A percentile compares a stretch with the other conserved stretches of the same genome.
Evolutionary conservation across 1,284 basidiomycete genomes (phyloP).

Genomic region (Cystobasidium slooffiae): DNA sequence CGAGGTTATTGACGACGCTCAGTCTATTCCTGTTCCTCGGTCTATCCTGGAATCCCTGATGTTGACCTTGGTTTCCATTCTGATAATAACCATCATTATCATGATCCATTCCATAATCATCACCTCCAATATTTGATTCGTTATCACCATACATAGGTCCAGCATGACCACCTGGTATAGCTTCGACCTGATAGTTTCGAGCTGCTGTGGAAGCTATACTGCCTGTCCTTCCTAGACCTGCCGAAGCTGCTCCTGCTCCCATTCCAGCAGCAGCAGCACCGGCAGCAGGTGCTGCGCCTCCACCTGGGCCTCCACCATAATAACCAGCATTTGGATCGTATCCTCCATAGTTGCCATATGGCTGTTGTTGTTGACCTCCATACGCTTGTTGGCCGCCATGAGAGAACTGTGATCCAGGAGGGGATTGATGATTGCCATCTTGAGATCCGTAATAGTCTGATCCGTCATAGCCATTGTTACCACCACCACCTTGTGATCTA

Average conservation of each 20-base stretch:
- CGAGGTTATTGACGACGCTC: slow-evolving; percentile 41
- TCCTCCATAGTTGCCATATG: slow-evolving; percentile 15
- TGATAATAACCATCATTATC: slow-evolving; percentile 8
- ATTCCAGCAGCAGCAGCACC: slow-evolving; percentile 9
- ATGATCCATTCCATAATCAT: neutral
- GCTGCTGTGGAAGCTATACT: slow-evolving; percentile 41
- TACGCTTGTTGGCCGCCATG: slow-evolving; percentile 25
- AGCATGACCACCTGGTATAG: slow-evolving; percentile 23
- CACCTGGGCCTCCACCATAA: slow-evolving; percentile 4
- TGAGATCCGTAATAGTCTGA: slow-evolving; percentile 26
- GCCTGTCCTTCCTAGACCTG: slow-evolving; percentile 35
- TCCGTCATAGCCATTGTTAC: slow-evolving; percentile 12
- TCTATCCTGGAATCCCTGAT: slow-evolving; percentile 33
- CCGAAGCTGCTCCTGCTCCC: slow-evolving; percentile 16
- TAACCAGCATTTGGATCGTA: slow-evolving; percentile 19
- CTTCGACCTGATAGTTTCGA: slow-evolving; percentile 35
- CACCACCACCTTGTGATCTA: slow-evolving; percentile 23
- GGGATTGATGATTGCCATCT: slow-evolving; percentile 29
- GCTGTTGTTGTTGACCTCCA: neutral
- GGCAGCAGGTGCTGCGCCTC: neutral
- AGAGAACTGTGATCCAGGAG: slow-evolving; percentile 16
- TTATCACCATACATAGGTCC: slow-evolving; percentile 20
- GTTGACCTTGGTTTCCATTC: slow-evolving; percentile 10
- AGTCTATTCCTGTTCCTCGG: slow-evolving; percentile 35
- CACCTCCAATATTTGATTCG: slow-evolving; percentile 16